A percentile compares a stretch with the other conserved stretches of the same genome.
phyloP scores from a whole-genome alignment of 1,284 basidiomycete genomes.

The Peniophora sp. region DNA sequence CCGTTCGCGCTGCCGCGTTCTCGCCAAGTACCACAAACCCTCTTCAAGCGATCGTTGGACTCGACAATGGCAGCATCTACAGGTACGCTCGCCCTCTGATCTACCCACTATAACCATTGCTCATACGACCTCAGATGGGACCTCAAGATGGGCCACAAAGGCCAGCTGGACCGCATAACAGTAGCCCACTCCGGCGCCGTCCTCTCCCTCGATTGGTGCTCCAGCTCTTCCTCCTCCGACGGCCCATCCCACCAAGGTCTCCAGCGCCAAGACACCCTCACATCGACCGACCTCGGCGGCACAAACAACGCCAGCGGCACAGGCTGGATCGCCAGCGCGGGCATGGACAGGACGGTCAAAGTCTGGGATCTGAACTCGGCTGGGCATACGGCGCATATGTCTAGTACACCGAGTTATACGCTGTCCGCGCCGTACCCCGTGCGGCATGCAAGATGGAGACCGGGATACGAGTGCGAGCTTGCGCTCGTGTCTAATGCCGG shows the following conservation, averaged over 20 bases:
- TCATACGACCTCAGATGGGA: slow-evolving; percentile 55
- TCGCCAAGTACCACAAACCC: slow-evolving; percentile 59
- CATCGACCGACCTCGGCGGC: slow-evolving; percentile 11
- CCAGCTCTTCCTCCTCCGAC: slow-evolving; percentile 11
- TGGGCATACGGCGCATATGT: slow-evolving; percentile 40
- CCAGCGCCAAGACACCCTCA: slow-evolving; percentile 2
- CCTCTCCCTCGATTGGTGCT: slow-evolving; percentile 73
- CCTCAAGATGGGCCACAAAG: slow-evolving; percentile 63
- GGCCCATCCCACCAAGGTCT: neutral
- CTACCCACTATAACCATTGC: neutral
- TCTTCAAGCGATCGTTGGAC: slow-evolving; percentile 65
- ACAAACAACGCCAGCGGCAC: slow-evolving; percentile 27
- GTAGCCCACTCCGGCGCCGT: slow-evolving; percentile 76
- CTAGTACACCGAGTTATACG: slow-evolving; percentile 59
- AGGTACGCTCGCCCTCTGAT: slow-evolving; percentile 12
- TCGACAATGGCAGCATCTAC: slow-evolving; percentile 65
- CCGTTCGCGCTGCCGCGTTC: slow-evolving; percentile 67
- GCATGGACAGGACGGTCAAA: slow-evolving; percentile 77
- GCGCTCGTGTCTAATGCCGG: slow-evolving; percentile 65
- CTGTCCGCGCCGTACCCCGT: slow-evolving; percentile 73
- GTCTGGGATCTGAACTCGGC: slow-evolving; percentile 72
- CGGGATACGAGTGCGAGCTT: slow-evolving; percentile 73
- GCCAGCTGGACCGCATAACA: slow-evolving; percentile 64
- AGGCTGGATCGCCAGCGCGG: slow-evolving; percentile 81
- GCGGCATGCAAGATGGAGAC: slow-evolving; percentile 72